Evolutionary conservation across 805 yeast species (phyloP), one percentile per base, ranked within the genome.

Genomic region (Ogataea saltuana): DNA sequence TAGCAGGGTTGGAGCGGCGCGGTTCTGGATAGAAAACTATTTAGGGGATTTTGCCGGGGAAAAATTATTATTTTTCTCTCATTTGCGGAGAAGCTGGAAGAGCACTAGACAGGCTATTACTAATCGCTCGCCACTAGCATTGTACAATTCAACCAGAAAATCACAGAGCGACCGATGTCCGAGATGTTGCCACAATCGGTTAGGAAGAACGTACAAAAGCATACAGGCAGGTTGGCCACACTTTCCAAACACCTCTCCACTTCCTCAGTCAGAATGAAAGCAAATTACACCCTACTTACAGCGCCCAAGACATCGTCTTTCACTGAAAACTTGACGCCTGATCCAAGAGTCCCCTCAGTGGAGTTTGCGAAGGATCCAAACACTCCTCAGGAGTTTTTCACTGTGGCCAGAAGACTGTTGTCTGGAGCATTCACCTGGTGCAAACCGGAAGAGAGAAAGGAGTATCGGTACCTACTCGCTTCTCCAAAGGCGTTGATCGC

Each of bases 351-450:
- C 7, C 65, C 67, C 1, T 53, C 56, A 1, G 50, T 51, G 2
- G 57, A 53, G 18, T 32, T 56, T 21, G 63, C 63, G 2, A 54
- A 54, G 42, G 59, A 52, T 17, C 60, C 65, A 27, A 31, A 50
- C 6, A 41, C 60, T 1, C 57, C 62, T 1, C 53, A 60, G 33
- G 59, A 67, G 41, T 50, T 64, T n/a, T 65, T 80, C 37, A 73
- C 80, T 40, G 64, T 64, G 7, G 81, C 85, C 6, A 68, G 90
- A 33, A 60, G 61, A 4, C 68, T 81, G 10, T 56, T 69, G 26
- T 71, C 71, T 2, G 95, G 96, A 3, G 80, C 81, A 19, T 91
- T 74, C 59, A 79, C 93, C 2, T 91, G 79, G 74, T 74, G 85
- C 1, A 53, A 74, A 2, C 98, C 99, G 0, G 85, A 80, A 32